Percentiles rank a stretch among this genome's conserved stretches.
Conservation (phyloP, 1,284 basidiomycete genomes). For the Ustilago hordei region DNA sequence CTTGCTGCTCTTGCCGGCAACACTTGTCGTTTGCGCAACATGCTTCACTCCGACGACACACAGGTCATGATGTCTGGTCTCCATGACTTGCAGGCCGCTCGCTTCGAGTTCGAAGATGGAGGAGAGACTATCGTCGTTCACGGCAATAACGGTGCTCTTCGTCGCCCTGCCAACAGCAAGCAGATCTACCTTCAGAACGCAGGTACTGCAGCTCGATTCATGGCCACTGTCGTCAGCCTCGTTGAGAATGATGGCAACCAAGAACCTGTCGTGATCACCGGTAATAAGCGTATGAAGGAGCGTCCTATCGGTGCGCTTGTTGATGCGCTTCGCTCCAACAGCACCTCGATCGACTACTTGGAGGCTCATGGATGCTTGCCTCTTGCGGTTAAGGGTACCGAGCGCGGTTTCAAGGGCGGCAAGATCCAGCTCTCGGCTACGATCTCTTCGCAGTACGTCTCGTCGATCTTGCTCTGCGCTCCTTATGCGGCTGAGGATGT, state of each 20-base stretch:
- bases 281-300: conserved; percentile 99
- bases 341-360: conserved; percentile 81
- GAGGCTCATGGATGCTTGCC: conserved; percentile 88
- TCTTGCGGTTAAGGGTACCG: conserved; percentile 78
- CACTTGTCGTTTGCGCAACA: conserved; percentile 86
- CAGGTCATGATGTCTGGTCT: conserved; percentile 99
- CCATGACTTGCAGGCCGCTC: conserved; percentile 80
- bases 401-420: conserved; percentile 81
- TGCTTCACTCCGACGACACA: conserved; percentile 97
- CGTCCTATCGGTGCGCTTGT: conserved; percentile 94
- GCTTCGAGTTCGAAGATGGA: conserved; percentile 89
- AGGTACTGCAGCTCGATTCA: conserved; percentile 96
- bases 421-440: conserved; percentile 89
- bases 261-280: conserved; percentile 78
- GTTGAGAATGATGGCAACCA: conserved; percentile 44
- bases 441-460: conserved; percentile 98
- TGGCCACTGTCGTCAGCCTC: conserved; percentile 93
- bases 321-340: conserved; percentile 86
- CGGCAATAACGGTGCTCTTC: conserved; percentile 84
- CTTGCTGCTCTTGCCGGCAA: conserved; percentile 91
- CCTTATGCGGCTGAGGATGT: conserved; percentile 88
- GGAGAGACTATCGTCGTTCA: conserved; percentile 92
- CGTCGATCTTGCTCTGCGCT: conserved; percentile 93
- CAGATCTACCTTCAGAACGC: conserved; percentile 97
- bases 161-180: conserved; percentile 73